Evolutionary conservation across 371 early-diverging fungal genomes (phyloP), one percentile per base, ranked within the genome.

Genomic region (Haplosporangium sp.): DNA sequence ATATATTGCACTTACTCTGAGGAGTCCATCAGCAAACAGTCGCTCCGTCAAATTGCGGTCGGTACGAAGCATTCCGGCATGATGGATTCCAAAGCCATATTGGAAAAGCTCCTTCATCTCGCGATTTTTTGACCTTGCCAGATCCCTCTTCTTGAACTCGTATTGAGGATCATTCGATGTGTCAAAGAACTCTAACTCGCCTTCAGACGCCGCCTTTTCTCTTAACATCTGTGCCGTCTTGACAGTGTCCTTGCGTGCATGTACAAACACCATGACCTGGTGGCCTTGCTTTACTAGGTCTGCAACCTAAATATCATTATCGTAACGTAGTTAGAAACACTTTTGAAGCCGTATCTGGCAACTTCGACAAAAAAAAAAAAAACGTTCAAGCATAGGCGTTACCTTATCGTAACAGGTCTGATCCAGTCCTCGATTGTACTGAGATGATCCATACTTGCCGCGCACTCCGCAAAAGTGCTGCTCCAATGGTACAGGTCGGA

Each of bases 231-330:
- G 90, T 0, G 99, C 98, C 0, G 96, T 95, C 64, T 92, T 93
- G 11, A 95, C 95, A 4, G 99, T 99, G 53, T 98, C 99, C 71
- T 96, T 96, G 61, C 99, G 89, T 2, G 99, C 90, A 75, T 98
- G 98, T 20, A 99, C 99, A 89, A 99, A 99, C 1, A 99, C 95
- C 95, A 99, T 96, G 21, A 98, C 96, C 83, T 99, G 99, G 76
- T 96, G 93, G 0, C 95, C 95, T 36, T 92, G 88, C 9, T 86
- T 83, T 18, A 98, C 91, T 21, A 93, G 81, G 3, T 87, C 86
- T 6, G 82, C 74, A 20, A 82, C 82, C 82, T 82, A n/a, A 53
- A 9, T 23, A 13, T 29, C 45, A 59, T 16, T 16, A 48, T n/a
- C n/a, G n/a, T n/a, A n/a, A n/a, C n/a, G n/a, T n/a, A n/a, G n/a